These are phyloP conservation scores for Ogataea neopini DNA, from an alignment of 805 yeast species.

Conservation along the genomic window DNA sequence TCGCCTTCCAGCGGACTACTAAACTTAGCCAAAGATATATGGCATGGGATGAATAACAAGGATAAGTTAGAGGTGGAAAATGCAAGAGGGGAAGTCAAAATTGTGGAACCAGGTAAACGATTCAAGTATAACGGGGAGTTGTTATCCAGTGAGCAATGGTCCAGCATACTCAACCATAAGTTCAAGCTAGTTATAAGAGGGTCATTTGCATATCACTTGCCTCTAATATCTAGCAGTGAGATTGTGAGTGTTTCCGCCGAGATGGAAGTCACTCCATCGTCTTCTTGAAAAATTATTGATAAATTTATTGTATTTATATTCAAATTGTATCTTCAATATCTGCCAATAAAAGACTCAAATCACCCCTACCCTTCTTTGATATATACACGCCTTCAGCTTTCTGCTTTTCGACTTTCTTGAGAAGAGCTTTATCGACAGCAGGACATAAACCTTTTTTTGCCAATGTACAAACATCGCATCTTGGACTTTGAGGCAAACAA, in stretches of 20 bases:
- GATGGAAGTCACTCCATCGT: slow-evolving; percentile 13
- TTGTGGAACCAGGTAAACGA: slow-evolving; percentile 31
- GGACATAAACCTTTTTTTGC: slow-evolving; percentile 57
- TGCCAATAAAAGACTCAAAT: slow-evolving; percentile 37
- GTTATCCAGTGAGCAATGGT: slow-evolving; percentile 33
- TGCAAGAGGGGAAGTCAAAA: slow-evolving; percentile 35
- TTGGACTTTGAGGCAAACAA: slow-evolving; percentile 67
- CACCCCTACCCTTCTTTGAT: slow-evolving; percentile 41
- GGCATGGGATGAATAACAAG: slow-evolving; percentile 27
- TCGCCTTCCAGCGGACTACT: slow-evolving; percentile 10
- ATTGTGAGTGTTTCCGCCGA: slow-evolving; percentile 34
- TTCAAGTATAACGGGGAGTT: slow-evolving; percentile 28
- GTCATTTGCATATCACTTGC: slow-evolving; percentile 33
- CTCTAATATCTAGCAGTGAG: slow-evolving; percentile 28
- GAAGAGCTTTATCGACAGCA: slow-evolving; percentile 50
- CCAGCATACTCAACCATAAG: slow-evolving; percentile 27
- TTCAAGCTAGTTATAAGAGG: slow-evolving; percentile 36
- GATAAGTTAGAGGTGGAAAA: slow-evolving; percentile 8
- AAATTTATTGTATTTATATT: no score
- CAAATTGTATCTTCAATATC: slow-evolving; percentile 35
- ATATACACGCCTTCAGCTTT: slow-evolving; percentile 25
- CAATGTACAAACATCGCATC: slow-evolving; percentile 72
- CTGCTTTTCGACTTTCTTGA: slow-evolving; percentile 32
- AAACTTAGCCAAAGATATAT: slow-evolving; percentile 20
- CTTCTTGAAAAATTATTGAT: neutral